A percentile compares a stretch with the other conserved stretches of the same genome.
phyloP scores from a whole-genome alignment of 169 alveolate genomes.

The Cytauxzoon felis region DNA sequence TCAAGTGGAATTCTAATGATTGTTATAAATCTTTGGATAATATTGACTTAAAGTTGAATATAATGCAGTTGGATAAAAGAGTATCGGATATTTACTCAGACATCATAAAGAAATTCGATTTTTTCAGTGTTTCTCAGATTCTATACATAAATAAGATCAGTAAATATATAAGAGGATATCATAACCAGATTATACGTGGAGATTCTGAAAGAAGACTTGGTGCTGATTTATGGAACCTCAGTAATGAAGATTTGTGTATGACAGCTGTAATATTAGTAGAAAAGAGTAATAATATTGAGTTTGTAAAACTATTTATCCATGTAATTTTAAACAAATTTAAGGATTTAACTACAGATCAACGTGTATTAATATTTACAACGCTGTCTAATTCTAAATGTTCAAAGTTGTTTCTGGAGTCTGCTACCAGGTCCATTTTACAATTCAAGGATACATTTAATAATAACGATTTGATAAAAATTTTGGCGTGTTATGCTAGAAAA shows the following conservation, averaged over 20 bases:
- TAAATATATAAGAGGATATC: slow-evolving; percentile 43
- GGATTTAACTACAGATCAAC: slow-evolving; percentile 8
- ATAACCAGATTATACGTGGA: slow-evolving; percentile 13
- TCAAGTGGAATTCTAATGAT: too few relatives aligned
- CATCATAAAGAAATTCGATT: slow-evolving; percentile 11
- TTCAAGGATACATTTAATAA: slow-evolving; percentile 8
- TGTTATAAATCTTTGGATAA: slow-evolving; percentile 7
- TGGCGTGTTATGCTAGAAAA: slow-evolving; percentile 21
- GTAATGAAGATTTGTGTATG: slow-evolving; percentile 26
- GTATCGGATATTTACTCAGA: slow-evolving; percentile 40
- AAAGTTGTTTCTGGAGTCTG: slow-evolving; percentile 27
- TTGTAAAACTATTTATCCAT: slow-evolving; percentile 40
- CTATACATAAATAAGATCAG: slow-evolving; percentile 40
- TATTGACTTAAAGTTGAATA: not conserved
- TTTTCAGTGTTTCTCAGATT: slow-evolving; percentile 9
- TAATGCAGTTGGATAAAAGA: slow-evolving; percentile 5
- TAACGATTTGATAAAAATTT: slow-evolving; percentile 6
- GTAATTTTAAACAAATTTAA: slow-evolving; percentile 11
- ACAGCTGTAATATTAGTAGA: slow-evolving; percentile 20
- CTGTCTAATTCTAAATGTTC: slow-evolving; percentile 36
- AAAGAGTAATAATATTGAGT: slow-evolving; percentile 29
- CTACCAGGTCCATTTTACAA: not conserved
- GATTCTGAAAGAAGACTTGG: slow-evolving; percentile 26
- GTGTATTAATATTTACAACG: slow-evolving; percentile 17
- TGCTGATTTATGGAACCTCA: slow-evolving; percentile 22